Conservation (phyloP, 2,329 filamentous ascomycete species). For the Verticillium longisporum region DNA sequence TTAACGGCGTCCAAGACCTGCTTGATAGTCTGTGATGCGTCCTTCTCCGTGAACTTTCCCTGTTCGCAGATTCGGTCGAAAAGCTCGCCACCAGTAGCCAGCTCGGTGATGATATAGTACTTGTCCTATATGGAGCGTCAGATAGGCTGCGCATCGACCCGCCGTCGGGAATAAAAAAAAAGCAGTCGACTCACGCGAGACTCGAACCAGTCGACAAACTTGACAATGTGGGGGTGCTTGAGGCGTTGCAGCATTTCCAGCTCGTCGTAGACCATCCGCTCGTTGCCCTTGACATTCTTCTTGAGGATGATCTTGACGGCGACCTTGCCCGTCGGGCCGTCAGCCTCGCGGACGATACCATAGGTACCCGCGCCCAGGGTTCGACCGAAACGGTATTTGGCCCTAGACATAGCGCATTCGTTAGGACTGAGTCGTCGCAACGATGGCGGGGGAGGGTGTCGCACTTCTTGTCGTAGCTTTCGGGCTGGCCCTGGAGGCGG, state of each 20-base stretch:
- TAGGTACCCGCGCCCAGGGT: slow-evolving; percentile 96
- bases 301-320: slow-evolving; percentile 99
- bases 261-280: slow-evolving; percentile 98
- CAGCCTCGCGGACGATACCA: slow-evolving; percentile 94
- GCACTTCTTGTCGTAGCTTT: slow-evolving; percentile 98
- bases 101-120: slow-evolving; percentile 97
- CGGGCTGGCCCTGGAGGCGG: slow-evolving; percentile 92
- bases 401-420: slow-evolving; percentile 37
- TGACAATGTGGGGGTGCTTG: slow-evolving; percentile 91
- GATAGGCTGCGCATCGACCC: not conserved
- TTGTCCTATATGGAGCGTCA: slow-evolving; percentile 63
- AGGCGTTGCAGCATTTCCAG: slow-evolving; percentile 86
- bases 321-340: slow-evolving; percentile 75
- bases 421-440: slow-evolving; percentile 8
- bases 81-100: slow-evolving; percentile 91
- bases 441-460: slow-evolving; percentile 17
- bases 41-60: slow-evolving; percentile 97
- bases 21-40: slow-evolving; percentile 90
- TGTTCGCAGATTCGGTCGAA: slow-evolving; percentile 98
- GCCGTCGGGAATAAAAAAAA: not conserved
- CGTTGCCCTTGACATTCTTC: slow-evolving; percentile 97
- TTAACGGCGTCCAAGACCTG: slow-evolving; percentile 90
- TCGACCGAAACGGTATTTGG: slow-evolving; percentile 85
- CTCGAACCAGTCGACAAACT: slow-evolving; percentile 98
- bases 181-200: slow-evolving; percentile 61